These are phyloP conservation scores for Colletotrichum eremochloae DNA, from an alignment of 2,329 filamentous ascomycete species.

Conservation along the genomic window DNA sequence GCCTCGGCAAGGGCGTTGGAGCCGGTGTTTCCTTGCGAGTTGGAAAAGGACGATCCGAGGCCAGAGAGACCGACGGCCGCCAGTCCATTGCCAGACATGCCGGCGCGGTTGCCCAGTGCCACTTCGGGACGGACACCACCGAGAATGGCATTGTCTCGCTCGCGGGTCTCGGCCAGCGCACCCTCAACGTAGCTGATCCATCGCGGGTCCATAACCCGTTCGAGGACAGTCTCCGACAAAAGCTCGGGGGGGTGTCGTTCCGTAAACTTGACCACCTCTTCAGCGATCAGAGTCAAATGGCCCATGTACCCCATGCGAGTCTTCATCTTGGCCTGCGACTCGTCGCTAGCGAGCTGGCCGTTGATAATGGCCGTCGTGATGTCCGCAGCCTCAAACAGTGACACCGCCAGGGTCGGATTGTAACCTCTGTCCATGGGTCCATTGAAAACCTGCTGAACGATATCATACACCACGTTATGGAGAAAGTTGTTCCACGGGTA, in stretches of 20 bases:
- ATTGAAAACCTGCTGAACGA: conserved; percentile 99
- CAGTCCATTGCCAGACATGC: conserved; percentile 59
- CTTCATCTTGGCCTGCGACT: conserved; percentile 84
- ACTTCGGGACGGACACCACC: conserved; percentile 95
- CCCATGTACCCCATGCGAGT: conserved; percentile 99
- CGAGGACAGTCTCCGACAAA: conserved; percentile 84
- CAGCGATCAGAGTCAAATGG: conserved; percentile 94
- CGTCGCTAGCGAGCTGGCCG: conserved; percentile 88
- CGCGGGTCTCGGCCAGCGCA: conserved; percentile 90
- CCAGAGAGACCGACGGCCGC: conserved; percentile 59
- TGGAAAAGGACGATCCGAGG: conserved; percentile 53
- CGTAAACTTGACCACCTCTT: conserved; percentile 98
- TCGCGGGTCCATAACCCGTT: conserved; percentile 88
- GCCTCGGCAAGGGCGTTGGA: conserved; percentile 42
- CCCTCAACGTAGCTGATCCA: conserved; percentile 98
- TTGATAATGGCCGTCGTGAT: conserved; percentile 93
- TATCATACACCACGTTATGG: conserved; percentile 98
- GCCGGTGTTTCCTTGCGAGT: conserved; percentile 43
- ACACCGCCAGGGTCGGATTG: conserved; percentile 89
- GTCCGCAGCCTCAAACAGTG: conserved; percentile 90
- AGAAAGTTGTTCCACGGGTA: conserved; percentile 99
- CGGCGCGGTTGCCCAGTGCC: conserved; percentile 82
- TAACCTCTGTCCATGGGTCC: conserved; percentile 96
- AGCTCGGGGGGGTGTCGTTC: conserved; percentile 92
- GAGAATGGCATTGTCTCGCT: conserved; percentile 97